A percentile compares a stretch with the other conserved stretches of the same genome.
phyloP scores from a whole-genome alignment of 768 basidiomycete species.

The Kwoniella bestiolae region DNA sequence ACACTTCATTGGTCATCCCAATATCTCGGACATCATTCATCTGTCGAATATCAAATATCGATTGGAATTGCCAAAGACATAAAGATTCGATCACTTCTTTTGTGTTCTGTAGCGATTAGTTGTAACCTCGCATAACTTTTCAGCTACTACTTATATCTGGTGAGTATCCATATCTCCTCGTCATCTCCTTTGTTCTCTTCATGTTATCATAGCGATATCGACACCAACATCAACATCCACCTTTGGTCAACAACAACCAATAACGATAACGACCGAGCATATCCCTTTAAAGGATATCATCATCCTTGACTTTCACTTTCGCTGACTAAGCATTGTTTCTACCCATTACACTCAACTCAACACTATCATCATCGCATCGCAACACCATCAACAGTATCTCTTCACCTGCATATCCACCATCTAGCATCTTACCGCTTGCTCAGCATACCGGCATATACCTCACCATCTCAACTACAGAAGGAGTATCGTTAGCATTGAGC shows the following conservation, averaged over 20 bases:
- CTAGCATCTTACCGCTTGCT: neutral
- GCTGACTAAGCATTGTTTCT: neutral
- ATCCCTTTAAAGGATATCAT: neutral
- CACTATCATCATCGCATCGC: neutral
- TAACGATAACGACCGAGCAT: neutral
- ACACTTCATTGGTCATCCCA: neutral
- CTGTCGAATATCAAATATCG: neutral
- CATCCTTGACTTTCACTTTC: neutral
- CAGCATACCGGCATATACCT: neutral
- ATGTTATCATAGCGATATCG: neutral
- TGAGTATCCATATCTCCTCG: neutral
- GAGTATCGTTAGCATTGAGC: neutral
- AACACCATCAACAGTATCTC: neutral
- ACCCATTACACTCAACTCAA: neutral
- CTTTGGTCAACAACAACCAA: neutral
- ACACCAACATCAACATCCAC: neutral
- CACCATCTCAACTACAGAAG: neutral
- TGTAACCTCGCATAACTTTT: too few species aligned
- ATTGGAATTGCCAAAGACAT: neutral
- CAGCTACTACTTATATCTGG: neutral
- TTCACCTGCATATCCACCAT: neutral
- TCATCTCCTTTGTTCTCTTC: constrained; percentile 3
- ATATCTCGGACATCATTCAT: neutral
- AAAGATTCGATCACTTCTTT: neutral
- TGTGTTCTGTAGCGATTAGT: constrained; percentile 1